Conservation (phyloP, 768 basidiomycete genomes). For the Boletus rubescentipes region DNA sequence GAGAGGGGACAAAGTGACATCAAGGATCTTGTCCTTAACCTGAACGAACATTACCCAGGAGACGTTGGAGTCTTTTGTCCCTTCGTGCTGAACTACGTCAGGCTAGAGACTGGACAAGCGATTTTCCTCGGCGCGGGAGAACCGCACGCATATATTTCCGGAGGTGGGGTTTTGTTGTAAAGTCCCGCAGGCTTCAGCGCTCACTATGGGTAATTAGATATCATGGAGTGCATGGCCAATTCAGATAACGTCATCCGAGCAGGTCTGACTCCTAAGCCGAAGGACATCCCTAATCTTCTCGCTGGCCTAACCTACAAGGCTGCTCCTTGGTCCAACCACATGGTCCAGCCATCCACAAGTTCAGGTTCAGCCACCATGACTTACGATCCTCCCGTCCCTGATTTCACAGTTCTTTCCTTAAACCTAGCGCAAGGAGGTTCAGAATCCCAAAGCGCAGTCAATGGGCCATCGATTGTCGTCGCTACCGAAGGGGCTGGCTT, state of each 20-base stretch:
- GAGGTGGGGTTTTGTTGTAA: conserved; percentile 54
- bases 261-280: conserved; percentile 93
- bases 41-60: conserved; percentile 78
- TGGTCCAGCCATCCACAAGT: conserved; percentile 62
- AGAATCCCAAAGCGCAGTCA: conserved; percentile 60
- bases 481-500: conserved; percentile 67
- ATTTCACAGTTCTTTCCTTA: conserved; percentile 83
- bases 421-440: conserved; percentile 43
- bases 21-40: conserved; percentile 58
- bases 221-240: conserved; percentile 99
- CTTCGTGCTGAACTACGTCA: conserved; percentile 85
- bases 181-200: neutral
- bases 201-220: conserved; percentile 53
- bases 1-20: conserved; percentile 46
- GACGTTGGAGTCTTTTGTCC: conserved; percentile 94
- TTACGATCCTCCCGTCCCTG: conserved; percentile 91
- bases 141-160: conserved; percentile 94
- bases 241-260: conserved; percentile 99
- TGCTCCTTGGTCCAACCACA: conserved; percentile 64
- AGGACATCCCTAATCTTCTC: conserved; percentile 90
- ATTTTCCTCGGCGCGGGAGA: conserved; percentile 96
- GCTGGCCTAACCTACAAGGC: conserved; percentile 83
- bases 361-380: conserved; percentile 42
- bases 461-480: conserved; percentile 85
- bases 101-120: conserved; percentile 78